Base-by-base conservation (phyloP, 2,329 filamentous ascomycete genomes). In the Penicillium sp. region DNA sequence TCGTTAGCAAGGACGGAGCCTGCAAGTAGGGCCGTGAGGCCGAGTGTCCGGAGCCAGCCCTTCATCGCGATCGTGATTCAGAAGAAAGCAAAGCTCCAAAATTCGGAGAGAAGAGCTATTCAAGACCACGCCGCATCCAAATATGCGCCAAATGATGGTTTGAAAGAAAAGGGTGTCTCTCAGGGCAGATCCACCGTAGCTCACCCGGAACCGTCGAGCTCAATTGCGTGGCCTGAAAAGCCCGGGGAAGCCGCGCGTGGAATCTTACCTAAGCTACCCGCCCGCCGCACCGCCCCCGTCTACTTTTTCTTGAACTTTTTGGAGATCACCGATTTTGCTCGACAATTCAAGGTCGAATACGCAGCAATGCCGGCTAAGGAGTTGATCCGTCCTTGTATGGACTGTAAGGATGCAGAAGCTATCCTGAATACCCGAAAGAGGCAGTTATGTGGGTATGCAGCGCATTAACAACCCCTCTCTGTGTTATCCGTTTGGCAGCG, bases 381-480 rank as follows among this genome's bases (percentile, higher is more conserved):
- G 56, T 48, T 75, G 8, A 51, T 54, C 7, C 60, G 71, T 48
- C 73, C 78, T 54, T 90, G 87, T 71, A 78, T 81, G 66, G 82
- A 87, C 65, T 90, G 87, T 73, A 81, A 81, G 49, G 75, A 80
- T 45, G 75, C 76, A 30, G 77, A 82, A 30, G 79, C 84, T 5
- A 77, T 79, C 7, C 78, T 88, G 52, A 80, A 81, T 13, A 83
- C 88, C 60, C 84, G 88, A 60, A 78, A 79, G 19, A 85, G 88
- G 68, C 81, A 81, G 30, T 80, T 89, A 16, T 90, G 88, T 81
- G 79, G 79, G 84, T 87, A 73, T 68, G 81, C 65, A 48, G 40
- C 30, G 33, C 53, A 35, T 42, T 19, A 48, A 33, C 53, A 37
- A 64, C 57, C 57, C 60, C 58, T 60, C 61, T 60, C 61, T 46